Percentiles rank a stretch among this genome's conserved stretches.
These are phyloP conservation scores for Fraxinus paxiana DNA, from an alignment of 305 asterid genomes.

Conservation along the genomic window DNA sequence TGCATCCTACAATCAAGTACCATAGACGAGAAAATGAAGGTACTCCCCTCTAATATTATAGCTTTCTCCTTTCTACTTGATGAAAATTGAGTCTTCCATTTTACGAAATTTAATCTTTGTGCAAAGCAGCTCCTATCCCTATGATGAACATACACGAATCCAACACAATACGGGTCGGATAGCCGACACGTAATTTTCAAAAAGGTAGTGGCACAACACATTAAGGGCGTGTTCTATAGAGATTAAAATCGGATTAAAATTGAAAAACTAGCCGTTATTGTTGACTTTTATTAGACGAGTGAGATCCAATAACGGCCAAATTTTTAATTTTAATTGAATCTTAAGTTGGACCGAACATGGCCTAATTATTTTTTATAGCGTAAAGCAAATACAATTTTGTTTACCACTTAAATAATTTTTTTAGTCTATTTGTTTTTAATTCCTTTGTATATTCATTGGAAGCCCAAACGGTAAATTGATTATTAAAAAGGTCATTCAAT, in stretches of 20 bases:
- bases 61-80: background rate
- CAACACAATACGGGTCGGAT: background rate
- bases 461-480: background rate
- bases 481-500: background rate
- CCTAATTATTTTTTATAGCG: background rate
- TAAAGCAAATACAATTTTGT: background rate
- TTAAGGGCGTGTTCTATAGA: background rate
- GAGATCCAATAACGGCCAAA: too few relatives aligned
- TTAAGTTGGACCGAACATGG: too few relatives aligned
- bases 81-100: background rate
- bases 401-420: background rate
- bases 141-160: background rate
- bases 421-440: background rate
- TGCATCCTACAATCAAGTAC: background rate
- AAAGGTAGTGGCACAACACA: background rate
- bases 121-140: background rate
- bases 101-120: background rate
- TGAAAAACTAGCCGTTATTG: too few relatives aligned
- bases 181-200: background rate
- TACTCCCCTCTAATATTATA: background rate
- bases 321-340: too few relatives aligned
- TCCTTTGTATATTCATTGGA: background rate
- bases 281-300: too few relatives aligned
- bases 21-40: background rate
- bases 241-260: too few relatives aligned